Evolutionary conservation across 768 basidiomycete species (phyloP).

Genomic region (Gautieria morchelliformis): DNA sequence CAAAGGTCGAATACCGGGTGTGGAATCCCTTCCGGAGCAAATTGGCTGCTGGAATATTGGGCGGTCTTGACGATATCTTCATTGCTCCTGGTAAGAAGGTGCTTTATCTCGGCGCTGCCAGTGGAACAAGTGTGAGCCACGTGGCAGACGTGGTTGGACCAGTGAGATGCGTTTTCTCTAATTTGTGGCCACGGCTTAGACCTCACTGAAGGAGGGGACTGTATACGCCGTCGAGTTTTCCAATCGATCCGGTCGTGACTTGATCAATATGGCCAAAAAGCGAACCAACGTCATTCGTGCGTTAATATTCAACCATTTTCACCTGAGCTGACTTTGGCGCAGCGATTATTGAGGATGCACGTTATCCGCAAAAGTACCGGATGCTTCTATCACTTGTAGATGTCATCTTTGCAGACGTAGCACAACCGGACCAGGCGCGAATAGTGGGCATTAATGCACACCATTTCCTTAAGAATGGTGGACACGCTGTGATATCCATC

Average conservation of each 20-base stretch:
- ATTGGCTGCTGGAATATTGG: slow-evolving; percentile 91
- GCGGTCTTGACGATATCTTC: slow-evolving; percentile 89
- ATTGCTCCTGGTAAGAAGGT: slow-evolving; percentile 94
- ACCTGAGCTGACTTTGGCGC: not conserved
- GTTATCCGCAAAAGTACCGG: slow-evolving; percentile 91
- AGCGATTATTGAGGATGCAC: slow-evolving; percentile 98
- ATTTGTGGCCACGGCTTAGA: slow-evolving; percentile 9
- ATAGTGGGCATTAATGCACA: slow-evolving; percentile 91
- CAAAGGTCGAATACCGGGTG: slow-evolving; percentile 93
- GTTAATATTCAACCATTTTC: slow-evolving; percentile 21
- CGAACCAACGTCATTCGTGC: slow-evolving; percentile 96
- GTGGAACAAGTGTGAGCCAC: slow-evolving; percentile 96
- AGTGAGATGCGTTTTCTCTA: slow-evolving; percentile 35
- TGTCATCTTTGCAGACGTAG: slow-evolving; percentile 96
- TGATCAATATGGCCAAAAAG: slow-evolving; percentile 99
- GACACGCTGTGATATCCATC: slow-evolving; percentile 92
- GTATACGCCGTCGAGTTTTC: slow-evolving; percentile 99
- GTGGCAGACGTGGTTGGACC: slow-evolving; percentile 98
- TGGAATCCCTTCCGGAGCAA: slow-evolving; percentile 99
- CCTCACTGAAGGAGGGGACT: slow-evolving; percentile 62
- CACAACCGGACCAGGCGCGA: slow-evolving; percentile 97
- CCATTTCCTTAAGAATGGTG: slow-evolving; percentile 90
- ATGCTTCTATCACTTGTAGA: slow-evolving; percentile 95
- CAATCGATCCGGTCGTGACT: slow-evolving; percentile 88
- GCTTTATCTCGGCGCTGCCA: slow-evolving; percentile 94